A percentile compares a stretch with the other conserved stretches of the same genome.
Evolutionary conservation across 1,284 basidiomycete species (phyloP).

Genomic region (Ganoderma boninense): DNA sequence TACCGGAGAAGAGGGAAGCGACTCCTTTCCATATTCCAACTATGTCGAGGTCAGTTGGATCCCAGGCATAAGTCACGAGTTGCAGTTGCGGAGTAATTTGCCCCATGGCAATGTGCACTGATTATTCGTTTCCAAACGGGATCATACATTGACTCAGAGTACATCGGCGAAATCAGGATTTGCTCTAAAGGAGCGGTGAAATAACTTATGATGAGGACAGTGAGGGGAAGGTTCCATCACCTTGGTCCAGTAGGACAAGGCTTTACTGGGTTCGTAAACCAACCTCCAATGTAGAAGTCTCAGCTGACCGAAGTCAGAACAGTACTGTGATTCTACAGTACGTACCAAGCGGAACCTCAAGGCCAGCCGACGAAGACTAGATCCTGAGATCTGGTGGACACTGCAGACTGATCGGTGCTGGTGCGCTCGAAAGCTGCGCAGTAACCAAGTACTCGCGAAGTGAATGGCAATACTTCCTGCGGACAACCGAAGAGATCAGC

Average conservation of each 20-base stretch:
- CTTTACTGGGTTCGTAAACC: background rate
- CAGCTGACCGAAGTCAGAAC: background rate
- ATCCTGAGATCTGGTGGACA: background rate
- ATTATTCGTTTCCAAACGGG: too few relatives aligned
- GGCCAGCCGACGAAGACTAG: background rate
- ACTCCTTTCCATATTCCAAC: too few relatives aligned
- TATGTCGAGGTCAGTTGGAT: too few relatives aligned
- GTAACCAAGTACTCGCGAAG: background rate
- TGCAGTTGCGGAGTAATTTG: too few relatives aligned
- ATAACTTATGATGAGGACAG: background rate
- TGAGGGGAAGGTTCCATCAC: background rate
- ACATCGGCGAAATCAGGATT: too few relatives aligned
- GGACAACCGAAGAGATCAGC: background rate
- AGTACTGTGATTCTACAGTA: too few relatives aligned
- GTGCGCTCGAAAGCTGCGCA: background rate
- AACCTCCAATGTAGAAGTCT: background rate
- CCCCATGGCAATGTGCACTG: too few relatives aligned
- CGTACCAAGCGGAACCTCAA: background rate
- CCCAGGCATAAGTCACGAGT: too few relatives aligned
- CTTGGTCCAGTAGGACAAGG: background rate
- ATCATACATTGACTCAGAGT: too few relatives aligned
- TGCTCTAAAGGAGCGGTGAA: too few relatives aligned
- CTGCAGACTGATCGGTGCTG: background rate
- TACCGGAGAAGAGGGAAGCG: too few relatives aligned
- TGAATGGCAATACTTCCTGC: background rate